Evolutionary conservation across 139 green algal genomes (phyloP).

Genomic region (Auxenochlorella protothecoides): DNA sequence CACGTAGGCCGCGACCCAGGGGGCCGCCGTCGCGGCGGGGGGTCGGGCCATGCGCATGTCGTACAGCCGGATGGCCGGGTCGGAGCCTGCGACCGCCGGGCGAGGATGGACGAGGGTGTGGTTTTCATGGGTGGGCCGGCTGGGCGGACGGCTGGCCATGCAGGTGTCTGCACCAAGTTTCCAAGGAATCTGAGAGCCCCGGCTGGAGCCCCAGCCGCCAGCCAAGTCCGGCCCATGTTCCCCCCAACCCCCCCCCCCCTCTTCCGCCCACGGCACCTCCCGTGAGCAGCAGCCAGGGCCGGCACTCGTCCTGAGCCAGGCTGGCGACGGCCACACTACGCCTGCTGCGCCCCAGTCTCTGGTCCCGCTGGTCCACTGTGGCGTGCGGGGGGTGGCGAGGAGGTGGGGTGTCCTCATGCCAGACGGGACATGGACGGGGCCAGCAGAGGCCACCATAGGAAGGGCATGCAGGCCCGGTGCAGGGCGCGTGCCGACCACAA

Average conservation of each 20-base stretch:
- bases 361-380: constrained; percentile 25
- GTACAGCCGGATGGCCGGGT: constrained; percentile 21
- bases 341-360: constrained; percentile 5
- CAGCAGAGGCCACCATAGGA: not conserved
- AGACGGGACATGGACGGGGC: not conserved
- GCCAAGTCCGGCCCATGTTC: no score
- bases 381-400: no score
- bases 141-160: no score
- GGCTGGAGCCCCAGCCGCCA: no score
- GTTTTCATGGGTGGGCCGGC: no score
- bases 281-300: constrained; percentile 30
- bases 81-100: not conserved
- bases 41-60: constrained; percentile 24
- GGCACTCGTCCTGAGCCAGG: constrained; percentile 26
- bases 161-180: not conserved
- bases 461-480: not conserved
- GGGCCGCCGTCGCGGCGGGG: not conserved
- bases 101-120: no score
- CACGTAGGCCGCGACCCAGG: constrained; percentile 18
- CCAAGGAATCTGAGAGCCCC: not conserved
- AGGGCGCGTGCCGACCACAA: not conserved
- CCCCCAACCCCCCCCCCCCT: not conserved
- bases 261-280: constrained; percentile 9
- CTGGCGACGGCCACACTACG: constrained; percentile 15
- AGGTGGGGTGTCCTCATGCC: no score